Evolutionary conservation across 345 rosid species (phyloP), one percentile per base, ranked within the genome.

Genomic region (Syzygium aqueum): DNA sequence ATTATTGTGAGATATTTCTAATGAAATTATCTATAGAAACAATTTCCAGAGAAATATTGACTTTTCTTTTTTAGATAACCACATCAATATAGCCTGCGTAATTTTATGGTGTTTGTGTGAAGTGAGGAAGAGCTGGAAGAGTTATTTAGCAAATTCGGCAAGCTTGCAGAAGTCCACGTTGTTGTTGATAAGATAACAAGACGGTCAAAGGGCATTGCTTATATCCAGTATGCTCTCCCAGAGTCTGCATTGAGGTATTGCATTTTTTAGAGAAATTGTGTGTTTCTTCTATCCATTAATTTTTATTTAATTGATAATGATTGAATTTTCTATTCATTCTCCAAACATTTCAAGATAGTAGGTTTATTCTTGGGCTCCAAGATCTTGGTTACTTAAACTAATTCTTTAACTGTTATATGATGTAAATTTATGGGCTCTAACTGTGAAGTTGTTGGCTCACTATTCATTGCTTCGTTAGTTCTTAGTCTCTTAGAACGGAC

Each of bases 81-180:
- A 27, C 67, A 61, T 61, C 67, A 61, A 27, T 61, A 61, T 40
- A 85, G 11, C 28, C 78, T 27, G 85, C 28, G 54, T 61, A 3
- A 51, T 30, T 46, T n/a, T 53, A 57, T 73, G 30, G 84, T 54
- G 5, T 9, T 21, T 37, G 84, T 78, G 67, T 84, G 91, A 89
- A 97, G 99, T 84, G 99, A 95, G 90, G 99, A 97, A 89, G 99
- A 97, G 88, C 92, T 97, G 90, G 94, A 87, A 89, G 98, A 95
- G 88, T 94, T 91, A 86, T 97, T 96, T 86, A 87, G 91, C 88
- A 88, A 88, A 85, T 94, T 89, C 86, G 99, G 99, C 54, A 91
- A 92, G 23, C 86, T 95, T 87, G 91, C 46, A 43, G 46, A 94
- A 89, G 99, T 95, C 87, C 99, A 96, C 90, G 88, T 97, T 89